A percentile compares a stretch with the other conserved stretches of the same genome.
phyloP scores from a whole-genome alignment of 768 basidiomycete genomes.

The Lactarius tabidus region DNA sequence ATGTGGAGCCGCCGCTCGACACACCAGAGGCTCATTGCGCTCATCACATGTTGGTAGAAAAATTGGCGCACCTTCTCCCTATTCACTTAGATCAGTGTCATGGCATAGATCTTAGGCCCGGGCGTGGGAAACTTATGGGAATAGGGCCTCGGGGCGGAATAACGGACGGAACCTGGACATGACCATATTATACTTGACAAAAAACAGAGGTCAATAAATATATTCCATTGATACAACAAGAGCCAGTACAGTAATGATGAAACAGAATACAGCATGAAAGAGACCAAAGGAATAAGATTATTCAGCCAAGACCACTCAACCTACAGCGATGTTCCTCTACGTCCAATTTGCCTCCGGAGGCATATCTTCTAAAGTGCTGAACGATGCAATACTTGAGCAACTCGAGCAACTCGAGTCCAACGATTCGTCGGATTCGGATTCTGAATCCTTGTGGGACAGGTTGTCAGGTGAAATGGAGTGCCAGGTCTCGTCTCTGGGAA shows the following conservation, averaged over 20 bases:
- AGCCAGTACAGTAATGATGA: neutral
- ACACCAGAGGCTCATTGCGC: no score
- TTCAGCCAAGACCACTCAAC: neutral
- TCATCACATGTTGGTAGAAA: no score
- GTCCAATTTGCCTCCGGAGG: neutral
- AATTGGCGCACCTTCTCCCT: no score
- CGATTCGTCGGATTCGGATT: slow-evolving; percentile 15
- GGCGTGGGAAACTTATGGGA: no score
- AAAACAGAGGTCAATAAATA: slow-evolving; percentile 4
- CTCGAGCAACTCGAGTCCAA: slow-evolving; percentile 25
- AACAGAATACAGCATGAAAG: slow-evolving; percentile 8
- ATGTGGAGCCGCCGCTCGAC: no score
- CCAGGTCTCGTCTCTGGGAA: slow-evolving; percentile 27
- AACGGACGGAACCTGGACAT: no score
- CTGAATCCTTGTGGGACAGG: slow-evolving; percentile 3
- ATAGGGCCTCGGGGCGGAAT: no score
- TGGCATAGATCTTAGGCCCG: no score
- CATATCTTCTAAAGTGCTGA: slow-evolving; percentile 23
- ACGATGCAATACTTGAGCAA: slow-evolving; percentile 26
- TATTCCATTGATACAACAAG: slow-evolving; percentile 19
- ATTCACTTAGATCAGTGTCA: no score
- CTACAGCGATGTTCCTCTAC: neutral
- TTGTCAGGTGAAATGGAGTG: slow-evolving; percentile 24
- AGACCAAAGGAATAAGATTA: slow-evolving; percentile 13
- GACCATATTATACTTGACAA: neutral